Evolutionary conservation across 441 rosid genomes (phyloP), one percentile per base, ranked within the genome.

Genomic region (Iberis amara): DNA sequence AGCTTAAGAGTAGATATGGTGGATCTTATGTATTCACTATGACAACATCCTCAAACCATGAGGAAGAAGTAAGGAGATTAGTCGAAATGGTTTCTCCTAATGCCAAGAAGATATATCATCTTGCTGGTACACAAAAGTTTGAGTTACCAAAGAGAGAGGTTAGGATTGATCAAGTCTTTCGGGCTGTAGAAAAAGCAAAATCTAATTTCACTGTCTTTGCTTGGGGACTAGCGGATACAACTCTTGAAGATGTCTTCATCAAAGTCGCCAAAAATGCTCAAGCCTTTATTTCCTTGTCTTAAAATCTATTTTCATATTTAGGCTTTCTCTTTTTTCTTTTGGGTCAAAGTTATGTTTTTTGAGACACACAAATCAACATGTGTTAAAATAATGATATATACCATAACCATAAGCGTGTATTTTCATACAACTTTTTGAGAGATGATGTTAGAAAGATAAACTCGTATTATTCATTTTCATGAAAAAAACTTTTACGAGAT

Each of bases 241-340:
- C 94, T 47, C 79, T 92, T 26, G 96, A 89, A 71, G 98, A 86
- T 60, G 96, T 92, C 51, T 89, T 89, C 84, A 80, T 89, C 75
- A 92, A 92, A 79, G 96, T 89, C 61, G 96, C 96, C 36, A 74
- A 69, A 5, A 63, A 47, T 14, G 74, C 94, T 1, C 77, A 78
- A 71, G 73, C 61, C 18, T 69, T 73, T 59, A 67, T 55, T 50
- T 68, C 66, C 27, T 59, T 61, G 55, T 74, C 80, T 9, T 81
- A 73, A 76, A n/a, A n/a, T n/a, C n/a, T n/a, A n/a, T n/a, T n/a
- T n/a, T n/a, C n/a, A n/a, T n/a, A n/a, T n/a, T n/a, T n/a, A n/a
- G n/a, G n/a, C n/a, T n/a, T n/a, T n/a, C n/a, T n/a, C n/a, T n/a
- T n/a, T n/a, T n/a, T 66, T 27, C 30, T 3, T 27, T 27, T 3